Conservation (phyloP, 2,329 filamentous ascomycete species). For the Fusarium acutatum region DNA sequence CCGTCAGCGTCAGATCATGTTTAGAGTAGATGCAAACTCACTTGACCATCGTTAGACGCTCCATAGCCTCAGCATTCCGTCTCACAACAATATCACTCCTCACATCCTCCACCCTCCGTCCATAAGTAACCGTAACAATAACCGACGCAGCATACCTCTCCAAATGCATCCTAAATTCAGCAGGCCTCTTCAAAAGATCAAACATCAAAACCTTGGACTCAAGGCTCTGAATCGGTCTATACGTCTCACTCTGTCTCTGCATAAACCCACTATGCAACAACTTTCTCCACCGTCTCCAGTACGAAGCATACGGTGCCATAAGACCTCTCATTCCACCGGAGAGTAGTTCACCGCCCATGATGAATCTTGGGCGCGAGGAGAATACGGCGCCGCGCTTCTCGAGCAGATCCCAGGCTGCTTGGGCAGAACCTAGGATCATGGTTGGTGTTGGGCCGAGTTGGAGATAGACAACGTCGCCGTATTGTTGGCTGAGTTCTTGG, state of each 20-base stretch:
- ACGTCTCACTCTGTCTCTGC: slow-evolving; percentile 53
- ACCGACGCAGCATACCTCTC: slow-evolving; percentile 50
- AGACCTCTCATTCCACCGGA: slow-evolving; percentile 53
- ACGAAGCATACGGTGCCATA: slow-evolving; percentile 53
- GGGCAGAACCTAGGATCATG: slow-evolving; percentile 53
- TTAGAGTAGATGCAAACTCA: too few relatives aligned
- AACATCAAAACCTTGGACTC: slow-evolving; percentile 53
- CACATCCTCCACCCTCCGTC: slow-evolving; percentile 43
- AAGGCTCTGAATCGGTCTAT: slow-evolving; percentile 51
- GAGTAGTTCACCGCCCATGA: slow-evolving; percentile 54
- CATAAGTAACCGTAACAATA: slow-evolving; percentile 54
- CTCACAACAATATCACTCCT: slow-evolving; percentile 49
- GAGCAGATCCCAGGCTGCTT: slow-evolving; percentile 54
- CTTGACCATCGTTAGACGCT: slow-evolving; percentile 54
- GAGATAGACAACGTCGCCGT: slow-evolving; percentile 54
- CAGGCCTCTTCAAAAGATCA: slow-evolving; percentile 47
- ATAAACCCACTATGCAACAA: slow-evolving; percentile 55
- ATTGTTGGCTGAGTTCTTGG: slow-evolving; percentile 47
- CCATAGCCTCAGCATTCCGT: slow-evolving; percentile 53
- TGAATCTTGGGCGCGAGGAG: slow-evolving; percentile 56
- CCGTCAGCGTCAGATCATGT: not conserved
- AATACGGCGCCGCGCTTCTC: slow-evolving; percentile 55
- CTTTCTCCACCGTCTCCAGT: slow-evolving; percentile 55
- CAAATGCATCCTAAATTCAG: slow-evolving; percentile 36
- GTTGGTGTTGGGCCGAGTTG: slow-evolving; percentile 54